Base-by-base conservation (phyloP, 148 eudicot species). In the Pharnaceum exiguum region DNA sequence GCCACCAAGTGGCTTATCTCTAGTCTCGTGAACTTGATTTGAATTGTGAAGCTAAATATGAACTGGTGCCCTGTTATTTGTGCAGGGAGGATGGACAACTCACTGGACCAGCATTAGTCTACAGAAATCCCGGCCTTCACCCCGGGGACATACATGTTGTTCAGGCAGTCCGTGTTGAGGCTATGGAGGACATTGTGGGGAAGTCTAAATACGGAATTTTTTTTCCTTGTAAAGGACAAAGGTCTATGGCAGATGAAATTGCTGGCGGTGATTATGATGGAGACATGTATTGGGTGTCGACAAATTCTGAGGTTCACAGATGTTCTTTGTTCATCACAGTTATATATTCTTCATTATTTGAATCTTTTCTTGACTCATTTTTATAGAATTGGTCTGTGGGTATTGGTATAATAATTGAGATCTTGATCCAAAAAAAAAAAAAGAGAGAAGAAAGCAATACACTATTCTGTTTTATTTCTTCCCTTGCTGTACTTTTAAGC, bases 191-290 rank as follows among this genome's bases (percentile, higher is more conserved):
- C 0, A 5, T 73, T 48, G 78, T 90, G 7, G 95, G 97, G 9
- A 78, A 78, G 54, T 67, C 97, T 17, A 90, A 80, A 59, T 83
- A 81, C 67, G 95, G 70, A 16, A 86, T 84, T 47, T 84, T 90
- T 57, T 90, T 90, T 51, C 80, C 91, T 12, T 62, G 74, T 0
- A 79, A 77, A 43, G 97, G 97, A n/a, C 46, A 24, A 32, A 82
- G 89, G 57, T 81, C 90, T 5, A 77, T 75, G 46, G 95, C 75
- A 3, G 80, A 73, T 43, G 97, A 90, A 82, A 82, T 90, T 40
- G 97, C 97, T 10, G 86, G 82, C 48, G 95, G 97, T 32, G 97
- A 90, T 62, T 86, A 77, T 65, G 97, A 90, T 71, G 97, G 97
- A 10, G 97, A 90, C 35, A 51, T 66, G 76, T 90, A 86, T 46